A percentile compares a stretch with the other conserved stretches of the same genome.
Conservation (phyloP, 306 rosid genomes). For the Chamaecrista fasciculata region DNA sequence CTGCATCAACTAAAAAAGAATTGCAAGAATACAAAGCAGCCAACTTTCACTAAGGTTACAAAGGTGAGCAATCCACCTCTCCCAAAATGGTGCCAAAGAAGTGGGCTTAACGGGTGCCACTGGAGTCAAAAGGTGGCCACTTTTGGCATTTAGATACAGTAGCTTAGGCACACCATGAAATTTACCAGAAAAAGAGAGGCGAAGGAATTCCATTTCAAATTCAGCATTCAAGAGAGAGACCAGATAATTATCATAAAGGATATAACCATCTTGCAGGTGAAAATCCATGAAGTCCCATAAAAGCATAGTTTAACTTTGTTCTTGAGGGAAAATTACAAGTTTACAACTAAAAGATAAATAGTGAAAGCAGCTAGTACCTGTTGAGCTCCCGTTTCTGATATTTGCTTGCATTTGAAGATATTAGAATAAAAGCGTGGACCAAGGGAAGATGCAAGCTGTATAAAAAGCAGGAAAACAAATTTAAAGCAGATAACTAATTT, state of each 20-base stretch:
- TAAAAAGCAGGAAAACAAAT: slow-evolving; percentile 27
- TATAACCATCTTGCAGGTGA: slow-evolving; percentile 3
- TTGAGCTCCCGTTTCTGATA: slow-evolving; percentile 99
- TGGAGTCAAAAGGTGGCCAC: neutral
- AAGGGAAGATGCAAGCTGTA: slow-evolving; percentile 95
- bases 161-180: neutral
- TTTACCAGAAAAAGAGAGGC: neutral
- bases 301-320: slow-evolving; percentile 11
- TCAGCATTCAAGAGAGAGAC: slow-evolving; percentile 14
- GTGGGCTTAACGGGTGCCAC: neutral
- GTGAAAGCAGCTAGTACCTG: slow-evolving; percentile 53
- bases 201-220: neutral
- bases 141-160: neutral
- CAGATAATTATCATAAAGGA: neutral
- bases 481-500: slow-evolving; percentile 10
- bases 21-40: neutral
- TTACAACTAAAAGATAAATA: slow-evolving; percentile 3
- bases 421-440: slow-evolving; percentile 95
- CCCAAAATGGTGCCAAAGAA: neutral
- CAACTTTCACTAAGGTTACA: neutral
- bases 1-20: neutral
- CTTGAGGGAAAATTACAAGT: slow-evolving; percentile 11
- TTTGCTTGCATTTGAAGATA: slow-evolving; percentile 97
- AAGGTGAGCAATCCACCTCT: neutral
- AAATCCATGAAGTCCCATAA: slow-evolving; percentile 1